phyloP scores from a whole-genome alignment of 2,329 filamentous ascomycete genomes.

The Dactylellina drechsleri region DNA sequence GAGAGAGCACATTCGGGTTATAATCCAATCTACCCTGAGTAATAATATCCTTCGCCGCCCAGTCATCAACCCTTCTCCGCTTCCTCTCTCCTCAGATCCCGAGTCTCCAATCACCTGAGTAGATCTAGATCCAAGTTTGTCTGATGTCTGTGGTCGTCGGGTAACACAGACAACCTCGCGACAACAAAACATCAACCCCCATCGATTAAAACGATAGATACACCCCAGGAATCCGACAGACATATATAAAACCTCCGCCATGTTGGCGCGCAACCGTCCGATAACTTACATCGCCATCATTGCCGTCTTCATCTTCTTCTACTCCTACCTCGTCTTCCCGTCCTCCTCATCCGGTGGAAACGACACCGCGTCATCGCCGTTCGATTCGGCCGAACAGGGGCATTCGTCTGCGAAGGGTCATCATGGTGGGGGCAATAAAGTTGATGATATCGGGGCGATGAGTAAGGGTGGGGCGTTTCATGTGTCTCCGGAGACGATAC shows the following conservation, averaged over 20 bases:
- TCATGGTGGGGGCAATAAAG: conserved; percentile 17
- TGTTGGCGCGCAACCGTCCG: conserved; percentile 56
- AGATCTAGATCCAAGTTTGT: neutral
- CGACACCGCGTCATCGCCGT: conserved; percentile 65
- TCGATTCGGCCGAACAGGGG: conserved; percentile 70
- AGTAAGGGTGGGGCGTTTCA: conserved; percentile 58
- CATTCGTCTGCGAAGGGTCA: conserved; percentile 62
- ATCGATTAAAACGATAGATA: neutral
- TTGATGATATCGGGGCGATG: conserved; percentile 45
- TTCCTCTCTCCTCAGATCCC: too few relatives aligned
- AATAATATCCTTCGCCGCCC: neutral
- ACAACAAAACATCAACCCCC: neutral
- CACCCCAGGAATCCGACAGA: too few relatives aligned
- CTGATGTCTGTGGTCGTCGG: neutral
- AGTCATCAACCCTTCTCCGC: neutral
- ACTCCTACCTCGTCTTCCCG: conserved; percentile 61
- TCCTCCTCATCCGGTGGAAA: conserved; percentile 65
- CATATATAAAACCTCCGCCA: neutral
- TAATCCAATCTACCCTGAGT: too few relatives aligned
- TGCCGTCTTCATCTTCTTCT: conserved; percentile 56
- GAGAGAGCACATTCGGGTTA: neutral
- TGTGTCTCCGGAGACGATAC: conserved; percentile 67
- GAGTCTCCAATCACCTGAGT: too few relatives aligned
- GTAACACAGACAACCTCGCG: neutral
- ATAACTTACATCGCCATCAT: conserved; percentile 54